These are phyloP conservation scores for Solanum appendiculatum DNA, from an alignment of 257 asterid genomes.

Conservation along the genomic window DNA sequence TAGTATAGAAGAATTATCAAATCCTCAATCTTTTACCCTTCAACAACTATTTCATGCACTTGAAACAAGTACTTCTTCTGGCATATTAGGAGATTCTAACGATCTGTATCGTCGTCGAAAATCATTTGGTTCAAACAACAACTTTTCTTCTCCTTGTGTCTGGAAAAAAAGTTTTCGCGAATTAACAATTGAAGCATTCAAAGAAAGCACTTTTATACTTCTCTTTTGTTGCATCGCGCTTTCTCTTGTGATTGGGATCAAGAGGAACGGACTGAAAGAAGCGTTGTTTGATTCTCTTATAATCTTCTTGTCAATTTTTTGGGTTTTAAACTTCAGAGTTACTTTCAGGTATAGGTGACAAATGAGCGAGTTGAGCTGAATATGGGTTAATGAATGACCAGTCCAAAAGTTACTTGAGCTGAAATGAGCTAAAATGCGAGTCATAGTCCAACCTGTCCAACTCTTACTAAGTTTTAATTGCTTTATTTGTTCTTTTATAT, in stretches of 20 bases:
- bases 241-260: conserved; percentile 19
- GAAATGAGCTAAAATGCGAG: neutral
- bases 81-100: conserved; percentile 13
- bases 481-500: neutral
- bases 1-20: conserved; percentile 5
- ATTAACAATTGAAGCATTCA: conserved; percentile 11
- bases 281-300: conserved; percentile 12
- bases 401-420: neutral
- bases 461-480: neutral
- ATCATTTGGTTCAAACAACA: conserved; percentile 18
- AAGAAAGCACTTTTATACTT: conserved; percentile 20
- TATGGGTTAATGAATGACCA: neutral
- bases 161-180: neutral
- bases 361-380: neutral
- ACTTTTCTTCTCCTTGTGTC: neutral
- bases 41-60: conserved; percentile 3
- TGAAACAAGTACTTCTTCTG: conserved; percentile 7
- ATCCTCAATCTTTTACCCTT: conserved; percentile 1
- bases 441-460: neutral
- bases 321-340: conserved; percentile 2
- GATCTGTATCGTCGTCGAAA: conserved; percentile 15
- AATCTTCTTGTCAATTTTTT: conserved; percentile 5
- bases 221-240: conserved; percentile 27
- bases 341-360: neutral
- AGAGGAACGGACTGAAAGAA: conserved; percentile 14